Base-by-base conservation (phyloP, 768 basidiomycete species). In the Lentinula guzmanii region DNA sequence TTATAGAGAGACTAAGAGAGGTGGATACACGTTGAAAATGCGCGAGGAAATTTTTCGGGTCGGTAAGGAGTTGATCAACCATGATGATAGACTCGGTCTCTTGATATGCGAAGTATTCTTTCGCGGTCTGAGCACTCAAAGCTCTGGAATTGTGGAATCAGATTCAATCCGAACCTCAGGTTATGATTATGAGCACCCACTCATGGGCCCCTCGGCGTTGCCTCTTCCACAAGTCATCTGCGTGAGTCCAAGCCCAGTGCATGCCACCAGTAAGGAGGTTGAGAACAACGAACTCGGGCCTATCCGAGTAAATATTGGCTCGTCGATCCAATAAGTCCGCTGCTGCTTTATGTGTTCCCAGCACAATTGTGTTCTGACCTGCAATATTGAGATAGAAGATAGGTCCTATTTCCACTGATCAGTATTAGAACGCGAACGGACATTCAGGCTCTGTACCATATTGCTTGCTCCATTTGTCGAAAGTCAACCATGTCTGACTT, bases 391-490 rank as follows among this genome's bases (percentile, higher is more conserved):
- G n/a, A n/a, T n/a, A n/a, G n/a, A 62, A 34, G 13, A 62, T 57
- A 13, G 61, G 61, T 10, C 61, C 61, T 58, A 2, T 24, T 41
- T 37, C 1, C 34, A 21, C 21, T n/a, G 24, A 34, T 51, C 10
- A 39, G 37, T 13, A 8, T 10, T 8, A 21, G 15, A 41, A 15
- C n/a, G n/a, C n/a, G 18, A 53, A 13, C 4, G 48, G n/a, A 43
- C 51, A 52, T 37, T 33, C 24, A 45, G 39, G 16, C 50, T 33
- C n/a, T 18, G 15, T 43, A 69, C 77, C 77, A 55, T 74, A 79
- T 62, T 65, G 68, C 50, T 68, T 65, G 0, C 71, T 69, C 67
- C 76, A 67, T 7, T 74, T 66, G 1, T 72, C 55, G 58, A 75
- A 76, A 11, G 60, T 67, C 39, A 70, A 39, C 72, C 73, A 76